Base-by-base conservation (phyloP, 2,329 filamentous ascomycete species). In the Thielaviopsis ethacetica region DNA sequence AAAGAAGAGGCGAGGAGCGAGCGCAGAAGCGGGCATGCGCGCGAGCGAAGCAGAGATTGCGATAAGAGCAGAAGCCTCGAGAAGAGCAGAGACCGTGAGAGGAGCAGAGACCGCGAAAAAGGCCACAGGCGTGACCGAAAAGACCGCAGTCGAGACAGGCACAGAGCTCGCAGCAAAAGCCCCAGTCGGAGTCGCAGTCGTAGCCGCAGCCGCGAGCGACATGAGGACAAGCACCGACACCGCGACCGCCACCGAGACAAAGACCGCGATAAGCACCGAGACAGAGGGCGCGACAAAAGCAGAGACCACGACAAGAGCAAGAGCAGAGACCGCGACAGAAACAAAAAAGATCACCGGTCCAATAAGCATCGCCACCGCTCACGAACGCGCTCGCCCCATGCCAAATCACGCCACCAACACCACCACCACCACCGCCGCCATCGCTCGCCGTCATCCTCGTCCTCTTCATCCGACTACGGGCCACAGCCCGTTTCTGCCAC, bases 1-100 rank as follows among this genome's bases (percentile, higher is more conserved):
- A 41, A 55, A 58, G 62, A 61, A 57, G 59, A 62, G 22, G 54
- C 56, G 21, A 63, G 61, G 22, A 59, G 60, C n/a, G 64, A 64
- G 49, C 19, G 47, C 19, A 44, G 50, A 12, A 34, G 47, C 21
- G 26, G 51, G 5, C 26, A 19, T 17, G 53, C 50, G 22, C 24
- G 55, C 15, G 58, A 61, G 26, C 62, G 59, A 12, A 56, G 53
- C 10, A 62, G 57, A 38, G 62, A 57, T 22, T 44, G 59, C 15
- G 60, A 52, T 49, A 58, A 50, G 22, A 60, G 60, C 47, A 60
- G 52, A 58, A 59, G 61, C 38, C 62, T n/a, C 53, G 26, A 27
- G 4, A 27, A 27, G 26, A 54, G 26, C 9, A 26, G 53, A 22
- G 24, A 34, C 12, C 53, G n/a, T 3, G 12, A 41, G 4, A 4